Conservation (phyloP, 2,329 filamentous ascomycete genomes). For the Phyllosticta paracitricarpa region DNA sequence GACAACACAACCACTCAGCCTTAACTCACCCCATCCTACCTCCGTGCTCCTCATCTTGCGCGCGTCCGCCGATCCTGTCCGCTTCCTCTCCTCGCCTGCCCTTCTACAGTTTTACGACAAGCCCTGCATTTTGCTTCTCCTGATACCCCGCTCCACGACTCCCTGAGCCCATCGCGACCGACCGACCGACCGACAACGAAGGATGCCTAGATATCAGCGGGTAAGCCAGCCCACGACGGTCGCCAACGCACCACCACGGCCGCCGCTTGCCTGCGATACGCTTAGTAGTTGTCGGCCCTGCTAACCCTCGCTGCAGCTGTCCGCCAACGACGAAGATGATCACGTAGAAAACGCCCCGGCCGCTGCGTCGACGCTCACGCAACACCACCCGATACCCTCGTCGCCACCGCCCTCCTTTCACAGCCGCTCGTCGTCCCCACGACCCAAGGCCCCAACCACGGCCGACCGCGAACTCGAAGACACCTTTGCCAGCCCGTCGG, state of each 20-base stretch:
- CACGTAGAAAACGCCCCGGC: slow-evolving; percentile 14
- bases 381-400: slow-evolving; percentile 31
- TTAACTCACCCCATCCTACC: not conserved
- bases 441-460: slow-evolving; percentile 36
- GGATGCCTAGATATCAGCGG: slow-evolving; percentile 32
- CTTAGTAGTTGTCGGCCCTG: not conserved
- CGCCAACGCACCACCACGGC: slow-evolving; percentile 11
- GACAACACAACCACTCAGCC: not conserved
- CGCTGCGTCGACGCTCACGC: slow-evolving; percentile 13
- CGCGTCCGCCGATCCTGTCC: not conserved
- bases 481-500: slow-evolving; percentile 61
- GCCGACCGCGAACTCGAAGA: slow-evolving; percentile 81
- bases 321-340: slow-evolving; percentile 32
- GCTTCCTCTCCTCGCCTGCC: not conserved
- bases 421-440: slow-evolving; percentile 65
- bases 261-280: not conserved
- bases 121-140: slow-evolving; percentile 3
- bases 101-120: slow-evolving; percentile 10
- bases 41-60: not conserved
- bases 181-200: not conserved
- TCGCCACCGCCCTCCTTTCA: slow-evolving; percentile 69
- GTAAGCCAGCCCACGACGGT: slow-evolving; percentile 25
- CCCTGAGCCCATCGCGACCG: not conserved
- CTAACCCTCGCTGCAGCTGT: slow-evolving; percentile 23
- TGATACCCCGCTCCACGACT: slow-evolving; percentile 3